A percentile compares a stretch with the other conserved stretches of the same genome.
These are phyloP conservation scores for Cyanodermella asteris DNA, from an alignment of 2,329 filamentous ascomycete species.

Conservation along the genomic window DNA sequence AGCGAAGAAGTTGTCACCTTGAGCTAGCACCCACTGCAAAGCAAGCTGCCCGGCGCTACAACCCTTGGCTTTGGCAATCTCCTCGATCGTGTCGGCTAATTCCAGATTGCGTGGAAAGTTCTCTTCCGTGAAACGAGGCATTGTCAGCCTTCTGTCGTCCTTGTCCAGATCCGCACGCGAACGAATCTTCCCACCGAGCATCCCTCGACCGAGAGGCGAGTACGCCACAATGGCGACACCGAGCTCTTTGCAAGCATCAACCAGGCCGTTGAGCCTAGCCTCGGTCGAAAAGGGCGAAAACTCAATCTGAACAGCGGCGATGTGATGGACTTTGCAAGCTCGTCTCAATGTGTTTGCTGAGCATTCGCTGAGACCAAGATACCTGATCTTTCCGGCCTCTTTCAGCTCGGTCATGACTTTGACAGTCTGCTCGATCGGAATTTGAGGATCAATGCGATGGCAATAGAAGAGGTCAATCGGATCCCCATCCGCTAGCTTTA, in stretches of 20 bases:
- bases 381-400: constrained; percentile 25
- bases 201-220: constrained; percentile 32
- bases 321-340: constrained; percentile 24
- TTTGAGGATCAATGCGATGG: constrained; percentile 20
- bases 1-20: constrained; percentile 38
- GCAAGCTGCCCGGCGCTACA: constrained; percentile 34
- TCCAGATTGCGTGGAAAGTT: constrained; percentile 35
- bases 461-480: constrained; percentile 24
- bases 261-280: constrained; percentile 22
- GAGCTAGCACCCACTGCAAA: constrained; percentile 40
- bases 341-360: constrained; percentile 25
- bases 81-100: constrained; percentile 27
- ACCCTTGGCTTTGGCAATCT: constrained; percentile 30
- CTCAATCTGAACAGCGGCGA: constrained; percentile 28
- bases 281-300: constrained; percentile 30
- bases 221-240: constrained; percentile 36
- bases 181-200: constrained; percentile 22
- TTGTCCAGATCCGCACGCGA: constrained; percentile 17
- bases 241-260: constrained; percentile 35
- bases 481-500: constrained; percentile 12
- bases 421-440: constrained; percentile 18
- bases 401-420: constrained; percentile 21
- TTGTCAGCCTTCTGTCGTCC: constrained; percentile 22
- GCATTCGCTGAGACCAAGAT: constrained; percentile 26
- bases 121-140: constrained; percentile 29